Evolutionary conservation across 2,329 filamentous ascomycete species (phyloP).

Genomic region (Alternaria triticina): DNA sequence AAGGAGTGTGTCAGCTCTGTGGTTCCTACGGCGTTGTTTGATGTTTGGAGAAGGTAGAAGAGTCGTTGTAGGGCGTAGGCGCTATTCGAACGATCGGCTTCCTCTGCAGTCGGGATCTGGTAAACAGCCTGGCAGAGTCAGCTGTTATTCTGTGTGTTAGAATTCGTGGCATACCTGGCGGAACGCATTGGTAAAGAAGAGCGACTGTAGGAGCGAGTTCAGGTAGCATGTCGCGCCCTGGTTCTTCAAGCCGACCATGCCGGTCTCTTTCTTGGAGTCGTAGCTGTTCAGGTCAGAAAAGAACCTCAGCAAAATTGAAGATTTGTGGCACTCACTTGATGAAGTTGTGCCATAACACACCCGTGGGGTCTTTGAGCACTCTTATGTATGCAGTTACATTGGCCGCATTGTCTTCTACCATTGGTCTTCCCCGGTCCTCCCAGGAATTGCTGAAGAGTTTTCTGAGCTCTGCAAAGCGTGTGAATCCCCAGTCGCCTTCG

Average conservation of each 20-base stretch:
- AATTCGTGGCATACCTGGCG: conserved; percentile 69
- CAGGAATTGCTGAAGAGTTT: conserved; percentile 81
- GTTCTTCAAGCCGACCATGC: conserved; percentile 95
- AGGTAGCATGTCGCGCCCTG: conserved; percentile 77
- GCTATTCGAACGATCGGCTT: conserved; percentile 82
- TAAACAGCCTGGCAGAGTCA: conserved; percentile 77
- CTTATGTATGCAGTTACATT: conserved; percentile 85
- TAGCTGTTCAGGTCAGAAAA: conserved; percentile 59
- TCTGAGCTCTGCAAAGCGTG: conserved; percentile 88
- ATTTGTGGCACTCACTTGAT: conserved; percentile 60
- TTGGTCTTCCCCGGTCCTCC: conserved; percentile 71
- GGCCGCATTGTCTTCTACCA: conserved; percentile 77
- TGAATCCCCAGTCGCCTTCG: conserved; percentile 98
- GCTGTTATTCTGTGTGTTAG: not conserved
- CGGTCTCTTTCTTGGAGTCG: conserved; percentile 98
- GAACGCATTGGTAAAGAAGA: conserved; percentile 76
- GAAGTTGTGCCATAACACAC: conserved; percentile 90
- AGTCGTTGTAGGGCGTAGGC: conserved; percentile 92
- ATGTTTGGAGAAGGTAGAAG: conserved; percentile 94
- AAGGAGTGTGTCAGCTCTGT: conserved; percentile 95
- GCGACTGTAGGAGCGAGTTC: conserved; percentile 56
- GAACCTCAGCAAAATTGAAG: not conserved
- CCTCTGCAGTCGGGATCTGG: conserved; percentile 89
- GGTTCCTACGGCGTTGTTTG: conserved; percentile 80
- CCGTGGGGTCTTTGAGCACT: conserved; percentile 84